Base-by-base conservation (phyloP, 768 basidiomycete genomes). In the Russula compacta region DNA sequence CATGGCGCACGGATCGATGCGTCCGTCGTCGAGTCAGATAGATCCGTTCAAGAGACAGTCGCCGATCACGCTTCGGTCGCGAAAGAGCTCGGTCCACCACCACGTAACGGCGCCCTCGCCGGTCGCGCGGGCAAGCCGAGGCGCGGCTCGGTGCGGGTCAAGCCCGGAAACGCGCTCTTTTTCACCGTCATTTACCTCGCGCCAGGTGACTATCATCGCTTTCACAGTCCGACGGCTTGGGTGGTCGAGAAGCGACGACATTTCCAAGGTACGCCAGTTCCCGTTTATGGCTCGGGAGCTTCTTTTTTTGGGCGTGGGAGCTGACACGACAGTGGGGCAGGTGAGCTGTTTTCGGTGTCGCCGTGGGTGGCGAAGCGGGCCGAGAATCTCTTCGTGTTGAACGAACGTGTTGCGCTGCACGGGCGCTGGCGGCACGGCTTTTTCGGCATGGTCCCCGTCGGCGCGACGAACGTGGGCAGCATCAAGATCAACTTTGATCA, bases 111-210 rank as follows among this genome's bases (percentile, higher is more conserved):
- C 0, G 53, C 75, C 0, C 61, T 78, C 69, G 75, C 36, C 67
- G 69, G 58, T 70, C 70, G 65, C 74, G 73, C 63, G 74, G 73
- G 52, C 79, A 78, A 17, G 76, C 78, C 55, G 11, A 33, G 60
- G 14, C 60, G 60, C 21, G 56, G 56, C 32, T 44, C 56, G 1
- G 76, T 77, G 8, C 76, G 75, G 43, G 76, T 86, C 47, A 82
- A 83, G 64, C 81, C 86, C 3, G 92, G 91, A 14, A 87, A 98
- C 70, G 80, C 84, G 17, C 83, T 98, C 24, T 97, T 84, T 75
- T 99, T 98, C 73, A 76, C 88, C 24, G 97, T 99, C 67, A 88
- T 99, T 61, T 99, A 98, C 75, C 88, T 99, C 58, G 97, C 95
- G 0, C 97, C 97, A 1, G 95, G 97, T 1, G 97, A 99, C 71